phyloP scores from a whole-genome alignment of 306 rosid species.

The Quercus agrifolia region DNA sequence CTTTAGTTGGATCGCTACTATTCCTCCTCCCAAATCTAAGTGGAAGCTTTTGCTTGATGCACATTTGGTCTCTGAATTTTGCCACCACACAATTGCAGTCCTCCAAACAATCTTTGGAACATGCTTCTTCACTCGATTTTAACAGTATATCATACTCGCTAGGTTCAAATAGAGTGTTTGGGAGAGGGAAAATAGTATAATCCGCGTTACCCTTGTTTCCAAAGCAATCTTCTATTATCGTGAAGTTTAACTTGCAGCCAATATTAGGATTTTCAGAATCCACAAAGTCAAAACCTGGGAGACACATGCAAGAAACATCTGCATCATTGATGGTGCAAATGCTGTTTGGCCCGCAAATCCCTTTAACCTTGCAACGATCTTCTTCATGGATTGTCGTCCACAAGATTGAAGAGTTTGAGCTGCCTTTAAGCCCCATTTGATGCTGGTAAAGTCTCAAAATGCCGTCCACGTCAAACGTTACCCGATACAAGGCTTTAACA shows the following conservation, averaged over 20 bases:
- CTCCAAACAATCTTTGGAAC: neutral
- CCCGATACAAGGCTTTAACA: neutral
- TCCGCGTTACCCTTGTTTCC: neutral
- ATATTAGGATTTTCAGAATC: neutral
- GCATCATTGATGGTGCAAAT: neutral
- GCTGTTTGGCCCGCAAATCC: neutral
- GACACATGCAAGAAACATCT: neutral
- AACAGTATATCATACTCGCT: neutral
- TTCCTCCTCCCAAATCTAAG: neutral
- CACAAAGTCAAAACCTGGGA: neutral
- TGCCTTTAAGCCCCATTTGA: neutral
- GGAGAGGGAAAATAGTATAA: neutral
- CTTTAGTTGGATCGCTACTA: neutral
- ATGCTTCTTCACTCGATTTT: neutral
- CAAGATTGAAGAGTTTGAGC: neutral
- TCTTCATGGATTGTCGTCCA: neutral
- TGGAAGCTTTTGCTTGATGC: neutral
- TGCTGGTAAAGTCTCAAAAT: neutral
- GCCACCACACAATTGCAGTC: constrained; percentile 1
- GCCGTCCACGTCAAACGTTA: neutral
- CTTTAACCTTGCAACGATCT: neutral
- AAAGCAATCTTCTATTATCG: neutral
- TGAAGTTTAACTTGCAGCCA: neutral
- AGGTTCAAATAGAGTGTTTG: neutral
- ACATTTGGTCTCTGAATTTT: neutral